phyloP scores from a whole-genome alignment of 257 asterid species.

The Rauvolfia tetraphylla region DNA sequence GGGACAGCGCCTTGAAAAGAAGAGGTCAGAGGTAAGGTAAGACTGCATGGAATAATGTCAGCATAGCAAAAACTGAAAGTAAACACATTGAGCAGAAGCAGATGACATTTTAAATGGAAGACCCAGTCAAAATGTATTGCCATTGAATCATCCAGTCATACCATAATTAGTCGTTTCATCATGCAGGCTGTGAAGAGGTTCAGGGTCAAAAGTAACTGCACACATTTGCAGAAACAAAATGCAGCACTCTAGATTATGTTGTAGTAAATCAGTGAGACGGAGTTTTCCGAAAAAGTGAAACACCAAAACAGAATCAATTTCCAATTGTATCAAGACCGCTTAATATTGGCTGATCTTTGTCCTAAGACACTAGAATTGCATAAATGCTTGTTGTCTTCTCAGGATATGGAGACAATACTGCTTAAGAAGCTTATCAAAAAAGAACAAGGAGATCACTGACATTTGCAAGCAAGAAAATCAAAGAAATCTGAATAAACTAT shows the following conservation, averaged over 20 bases:
- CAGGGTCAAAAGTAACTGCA: neutral
- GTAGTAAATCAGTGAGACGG: neutral
- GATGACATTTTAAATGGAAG: neutral
- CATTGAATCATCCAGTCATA: neutral
- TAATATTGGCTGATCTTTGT: neutral
- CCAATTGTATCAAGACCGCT: neutral
- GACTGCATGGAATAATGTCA: neutral
- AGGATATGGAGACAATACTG: neutral
- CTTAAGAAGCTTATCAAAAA: neutral
- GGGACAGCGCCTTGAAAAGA: neutral
- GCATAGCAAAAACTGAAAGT: too few species aligned
- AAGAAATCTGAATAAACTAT: neutral
- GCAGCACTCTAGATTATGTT: neutral
- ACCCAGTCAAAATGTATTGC: neutral
- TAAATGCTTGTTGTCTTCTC: neutral
- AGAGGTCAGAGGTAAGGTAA: neutral
- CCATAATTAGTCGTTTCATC: neutral
- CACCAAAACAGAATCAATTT: neutral
- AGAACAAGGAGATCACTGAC: neutral
- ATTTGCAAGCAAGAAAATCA: neutral
- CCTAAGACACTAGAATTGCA: neutral
- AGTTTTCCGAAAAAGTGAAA: neutral
- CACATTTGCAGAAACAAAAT: neutral
- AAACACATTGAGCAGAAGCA: too few species aligned
- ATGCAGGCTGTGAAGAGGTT: neutral